These are phyloP conservation scores for Colletotrichum tropicicola DNA, from an alignment of 2,329 filamentous ascomycete species.

Conservation along the genomic window DNA sequence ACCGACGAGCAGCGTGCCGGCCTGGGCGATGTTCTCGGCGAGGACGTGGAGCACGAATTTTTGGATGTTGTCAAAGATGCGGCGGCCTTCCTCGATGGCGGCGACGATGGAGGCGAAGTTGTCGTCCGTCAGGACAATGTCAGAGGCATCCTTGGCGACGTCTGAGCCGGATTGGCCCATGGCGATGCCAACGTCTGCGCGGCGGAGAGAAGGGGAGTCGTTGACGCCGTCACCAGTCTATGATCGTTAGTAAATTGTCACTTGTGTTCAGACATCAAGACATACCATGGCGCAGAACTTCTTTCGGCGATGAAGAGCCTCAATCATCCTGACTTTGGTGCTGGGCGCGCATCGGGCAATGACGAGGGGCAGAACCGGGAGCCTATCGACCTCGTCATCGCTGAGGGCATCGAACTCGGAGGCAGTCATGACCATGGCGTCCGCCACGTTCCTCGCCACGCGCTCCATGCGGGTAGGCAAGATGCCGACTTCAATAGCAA, in stretches of 20 bases:
- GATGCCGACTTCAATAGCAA: slow-evolving; percentile 67
- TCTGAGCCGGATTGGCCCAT: slow-evolving; percentile 72
- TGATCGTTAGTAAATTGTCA: neutral
- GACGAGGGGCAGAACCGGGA: slow-evolving; percentile 68
- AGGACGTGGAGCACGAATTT: slow-evolving; percentile 70
- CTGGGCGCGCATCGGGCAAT: slow-evolving; percentile 71
- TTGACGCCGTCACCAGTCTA: slow-evolving; percentile 73
- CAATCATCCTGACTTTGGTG: slow-evolving; percentile 72
- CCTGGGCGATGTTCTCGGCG: slow-evolving; percentile 70
- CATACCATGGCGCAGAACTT: slow-evolving; percentile 63
- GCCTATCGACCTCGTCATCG: slow-evolving; percentile 66
- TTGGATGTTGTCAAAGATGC: slow-evolving; percentile 74
- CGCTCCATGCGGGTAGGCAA: slow-evolving; percentile 54
- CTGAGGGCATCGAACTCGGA: slow-evolving; percentile 67
- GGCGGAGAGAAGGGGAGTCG: slow-evolving; percentile 70
- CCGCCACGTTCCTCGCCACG: slow-evolving; percentile 57
- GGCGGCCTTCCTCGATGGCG: slow-evolving; percentile 69
- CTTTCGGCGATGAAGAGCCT: slow-evolving; percentile 70
- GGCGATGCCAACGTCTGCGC: slow-evolving; percentile 71
- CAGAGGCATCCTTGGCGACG: slow-evolving; percentile 67
- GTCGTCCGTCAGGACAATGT: slow-evolving; percentile 72
- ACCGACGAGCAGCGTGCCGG: slow-evolving; percentile 69
- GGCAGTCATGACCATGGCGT: slow-evolving; percentile 67
- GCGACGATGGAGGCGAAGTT: slow-evolving; percentile 73
- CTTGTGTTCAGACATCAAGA: neutral